Conservation (phyloP, 2,329 filamentous ascomycete species). For the Pseudocercospora fuligena region DNA sequence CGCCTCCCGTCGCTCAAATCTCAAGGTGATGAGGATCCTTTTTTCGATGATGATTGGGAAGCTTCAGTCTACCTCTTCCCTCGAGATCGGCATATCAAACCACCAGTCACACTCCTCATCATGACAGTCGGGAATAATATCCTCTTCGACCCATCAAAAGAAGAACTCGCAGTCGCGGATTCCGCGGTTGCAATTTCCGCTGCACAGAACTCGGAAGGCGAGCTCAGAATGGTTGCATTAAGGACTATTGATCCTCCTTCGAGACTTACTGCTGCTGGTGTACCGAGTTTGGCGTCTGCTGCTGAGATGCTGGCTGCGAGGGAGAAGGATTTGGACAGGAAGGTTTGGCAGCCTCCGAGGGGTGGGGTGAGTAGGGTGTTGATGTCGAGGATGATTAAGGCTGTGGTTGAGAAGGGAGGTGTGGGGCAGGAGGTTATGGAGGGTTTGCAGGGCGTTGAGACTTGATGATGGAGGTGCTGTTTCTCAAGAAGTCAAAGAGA, state of each 20-base stretch:
- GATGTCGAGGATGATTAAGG: constrained; percentile 74
- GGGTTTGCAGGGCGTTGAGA: constrained; percentile 75
- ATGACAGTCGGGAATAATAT: constrained; percentile 85
- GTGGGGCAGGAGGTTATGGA: constrained; percentile 86
- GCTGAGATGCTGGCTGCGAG: constrained; percentile 51
- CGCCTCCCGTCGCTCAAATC: constrained; percentile 84
- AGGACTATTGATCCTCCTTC: constrained; percentile 57
- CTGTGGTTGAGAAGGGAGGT: constrained; percentile 75
- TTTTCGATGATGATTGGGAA: constrained; percentile 98
- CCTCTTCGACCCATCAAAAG: constrained; percentile 88
- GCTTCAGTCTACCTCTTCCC: constrained; percentile 79
- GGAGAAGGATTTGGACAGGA: constrained; percentile 52
- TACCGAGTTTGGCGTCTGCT: constrained; percentile 51
- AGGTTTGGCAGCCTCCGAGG: constrained; percentile 84
- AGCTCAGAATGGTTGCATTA: constrained; percentile 47
- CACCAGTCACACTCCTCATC: constrained; percentile 88
- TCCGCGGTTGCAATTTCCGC: constrained; percentile 85
- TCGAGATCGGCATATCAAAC: constrained; percentile 60
- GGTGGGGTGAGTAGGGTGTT: constrained; percentile 80
- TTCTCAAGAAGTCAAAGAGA: neutral
- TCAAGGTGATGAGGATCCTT: constrained; percentile 89
- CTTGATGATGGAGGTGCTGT: constrained; percentile 28
- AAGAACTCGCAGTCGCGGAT: constrained; percentile 93
- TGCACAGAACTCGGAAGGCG: constrained; percentile 44
- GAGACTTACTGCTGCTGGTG: constrained; percentile 53